A percentile compares a stretch with the other conserved stretches of the same genome.
phyloP scores from a whole-genome alignment of 352 stramenopile genomes.

The Elongisporangium senticosum region DNA sequence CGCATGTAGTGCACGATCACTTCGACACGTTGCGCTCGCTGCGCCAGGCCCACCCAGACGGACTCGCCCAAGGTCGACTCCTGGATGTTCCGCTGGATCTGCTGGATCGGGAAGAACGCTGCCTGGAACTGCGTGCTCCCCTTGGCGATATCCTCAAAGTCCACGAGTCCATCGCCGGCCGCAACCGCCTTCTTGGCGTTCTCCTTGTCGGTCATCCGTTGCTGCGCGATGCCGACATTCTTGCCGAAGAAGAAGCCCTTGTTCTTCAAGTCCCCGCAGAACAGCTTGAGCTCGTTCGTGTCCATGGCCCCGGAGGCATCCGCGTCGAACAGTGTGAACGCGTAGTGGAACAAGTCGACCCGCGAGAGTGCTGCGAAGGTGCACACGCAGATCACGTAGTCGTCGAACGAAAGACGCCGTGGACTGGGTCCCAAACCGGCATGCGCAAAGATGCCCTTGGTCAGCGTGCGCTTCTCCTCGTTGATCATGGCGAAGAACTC shows the following conservation, averaged over 20 bases:
- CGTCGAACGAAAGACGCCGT: constrained; percentile 42
- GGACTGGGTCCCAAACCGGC: constrained; percentile 24
- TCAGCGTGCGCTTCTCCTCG: constrained; percentile 54
- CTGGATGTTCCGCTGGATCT: constrained; percentile 60
- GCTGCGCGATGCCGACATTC: constrained; percentile 51
- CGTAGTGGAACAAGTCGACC: constrained; percentile 50
- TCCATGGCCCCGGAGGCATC: constrained; percentile 65
- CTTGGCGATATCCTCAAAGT: constrained; percentile 51
- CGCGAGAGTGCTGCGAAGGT: constrained; percentile 45
- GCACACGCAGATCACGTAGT: constrained; percentile 53
- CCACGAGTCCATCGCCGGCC: constrained; percentile 30
- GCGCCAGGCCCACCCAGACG: constrained; percentile 35
- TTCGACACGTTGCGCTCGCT: constrained; percentile 38
- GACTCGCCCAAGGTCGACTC: constrained; percentile 35
- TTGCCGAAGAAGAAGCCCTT: constrained; percentile 51
- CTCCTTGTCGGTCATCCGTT: constrained; percentile 31
- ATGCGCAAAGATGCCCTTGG: constrained; percentile 42
- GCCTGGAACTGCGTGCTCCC: constrained; percentile 48
- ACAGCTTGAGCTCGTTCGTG: constrained; percentile 36
- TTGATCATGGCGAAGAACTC: constrained; percentile 55
- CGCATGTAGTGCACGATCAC: constrained; percentile 59
- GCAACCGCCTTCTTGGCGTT: constrained; percentile 18
- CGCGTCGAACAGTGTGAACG: constrained; percentile 63
- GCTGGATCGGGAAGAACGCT: constrained; percentile 61
- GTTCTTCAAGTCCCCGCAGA: constrained; percentile 52